Evolutionary conservation across 2,329 filamentous ascomycete genomes (phyloP), one percentile per base, ranked within the genome.

Genomic region (Sporothrix mexicana): DNA sequence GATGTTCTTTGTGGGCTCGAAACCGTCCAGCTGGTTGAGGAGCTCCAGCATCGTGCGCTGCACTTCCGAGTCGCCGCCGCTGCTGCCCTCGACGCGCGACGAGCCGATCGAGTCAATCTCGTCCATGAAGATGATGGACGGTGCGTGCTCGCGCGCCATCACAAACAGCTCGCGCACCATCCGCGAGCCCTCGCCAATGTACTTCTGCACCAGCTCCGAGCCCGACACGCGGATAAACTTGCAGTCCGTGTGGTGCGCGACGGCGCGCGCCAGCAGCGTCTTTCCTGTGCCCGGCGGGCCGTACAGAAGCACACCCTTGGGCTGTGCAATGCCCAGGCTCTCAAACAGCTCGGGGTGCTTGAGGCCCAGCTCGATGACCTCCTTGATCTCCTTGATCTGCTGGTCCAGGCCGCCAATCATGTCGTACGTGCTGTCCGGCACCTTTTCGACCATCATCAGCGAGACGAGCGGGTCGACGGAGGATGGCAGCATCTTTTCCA

Each of bases 391-490:
- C 86, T 99, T 98, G 86, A 99, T 98, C 82, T 99, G 96, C 82
- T 99, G 95, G 81, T 99, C 96, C 75, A 99, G 86, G 77, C 96
- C 96, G 84, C 96, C 96, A 82, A 99, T 99, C 96, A 99, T 99
- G 85, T 99, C 96, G 87, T 99, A 99, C 81, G 96, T 99, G 85
- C 94, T 98, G 87, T 99, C 96, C 17, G 96, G 96, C 17, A 99
- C 96, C 88, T 99, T 99, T 82, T 99, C 96, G 70, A 99, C 96
- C 96, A 99, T 99, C 96, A 99, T 99, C 81, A 99, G 93, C 49
- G 96, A 99, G 73, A 99, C 96, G 73, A 99, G 92, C 51, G 96
- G 96, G 80, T 99, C 96, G 80, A 99, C 96, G 23, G 96, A 99
- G 72, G 96, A 98, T 23, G 96, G 96, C 10, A 99, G 90, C 85